Evolutionary conservation across 2,329 filamentous ascomycete species (phyloP).

Genomic region (Apiospora malaysiana): DNA sequence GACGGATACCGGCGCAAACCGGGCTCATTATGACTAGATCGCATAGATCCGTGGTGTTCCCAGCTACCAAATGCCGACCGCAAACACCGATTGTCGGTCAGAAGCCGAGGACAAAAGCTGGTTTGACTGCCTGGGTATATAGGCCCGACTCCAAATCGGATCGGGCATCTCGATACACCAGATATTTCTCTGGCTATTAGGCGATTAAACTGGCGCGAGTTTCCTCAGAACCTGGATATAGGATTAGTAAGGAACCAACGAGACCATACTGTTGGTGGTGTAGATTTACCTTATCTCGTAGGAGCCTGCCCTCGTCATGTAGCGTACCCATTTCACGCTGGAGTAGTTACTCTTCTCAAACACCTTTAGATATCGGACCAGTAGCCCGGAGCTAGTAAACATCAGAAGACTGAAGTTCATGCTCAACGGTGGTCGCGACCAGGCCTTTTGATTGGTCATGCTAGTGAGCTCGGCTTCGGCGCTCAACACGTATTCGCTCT

Average conservation of each 20-base stretch:
- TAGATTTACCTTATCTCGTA: slow-evolving; percentile 84
- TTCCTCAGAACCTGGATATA: slow-evolving; percentile 3
- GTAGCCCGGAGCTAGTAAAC: slow-evolving; percentile 93
- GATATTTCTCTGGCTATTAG: background rate
- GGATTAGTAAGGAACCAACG: background rate
- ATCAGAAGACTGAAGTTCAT: slow-evolving; percentile 93
- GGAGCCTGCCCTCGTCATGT: slow-evolving; percentile 97
- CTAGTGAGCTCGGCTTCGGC: slow-evolving; percentile 92
- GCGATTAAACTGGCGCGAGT: too few relatives aligned
- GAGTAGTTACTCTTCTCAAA: slow-evolving; percentile 99
- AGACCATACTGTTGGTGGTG: too few relatives aligned
- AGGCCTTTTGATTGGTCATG: slow-evolving; percentile 98
- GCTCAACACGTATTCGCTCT: slow-evolving; percentile 92
- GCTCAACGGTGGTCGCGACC: slow-evolving; percentile 91
- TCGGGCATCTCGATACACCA: background rate
- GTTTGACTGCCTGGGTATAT: slow-evolving; percentile 4
- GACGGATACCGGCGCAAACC: slow-evolving; percentile 2
- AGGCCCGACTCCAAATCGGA: background rate
- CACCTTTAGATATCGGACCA: slow-evolving; percentile 95
- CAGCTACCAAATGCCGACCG: background rate
- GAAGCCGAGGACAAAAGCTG: background rate
- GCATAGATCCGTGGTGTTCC: background rate
- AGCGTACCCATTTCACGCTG: slow-evolving; percentile 98
- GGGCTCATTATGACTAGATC: background rate
- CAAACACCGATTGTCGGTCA: background rate